Conservation (phyloP, 2,329 filamentous ascomycete species). For the Cercospora sp. region DNA sequence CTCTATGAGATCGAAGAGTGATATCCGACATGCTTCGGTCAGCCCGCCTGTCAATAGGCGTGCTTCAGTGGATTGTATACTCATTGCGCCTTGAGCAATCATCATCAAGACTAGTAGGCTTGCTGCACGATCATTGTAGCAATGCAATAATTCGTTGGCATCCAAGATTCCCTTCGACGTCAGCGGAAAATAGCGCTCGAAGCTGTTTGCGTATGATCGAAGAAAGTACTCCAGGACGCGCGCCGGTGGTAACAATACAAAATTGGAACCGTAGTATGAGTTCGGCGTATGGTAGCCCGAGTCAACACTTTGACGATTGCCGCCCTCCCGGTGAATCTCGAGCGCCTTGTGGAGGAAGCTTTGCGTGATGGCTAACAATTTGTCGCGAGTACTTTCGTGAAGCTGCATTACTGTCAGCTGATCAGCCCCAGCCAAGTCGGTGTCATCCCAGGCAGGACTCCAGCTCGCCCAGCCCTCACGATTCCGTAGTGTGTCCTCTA, state of each 20-base stretch:
- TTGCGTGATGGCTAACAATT: conserved; percentile 70
- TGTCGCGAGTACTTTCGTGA: conserved; percentile 62
- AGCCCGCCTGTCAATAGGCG: conserved; percentile 66
- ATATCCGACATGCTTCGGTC: conserved; percentile 71
- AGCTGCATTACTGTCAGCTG: conserved; percentile 51
- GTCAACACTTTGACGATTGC: conserved; percentile 12
- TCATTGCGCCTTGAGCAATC: conserved; percentile 69
- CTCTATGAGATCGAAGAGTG: conserved; percentile 70
- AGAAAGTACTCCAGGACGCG: conserved; percentile 69
- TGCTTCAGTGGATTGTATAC: conserved; percentile 65
- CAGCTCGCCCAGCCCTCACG: conserved; percentile 56
- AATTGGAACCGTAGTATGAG: conserved; percentile 58
- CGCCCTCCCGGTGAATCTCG: conserved; percentile 61
- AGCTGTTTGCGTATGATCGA: conserved; percentile 64
- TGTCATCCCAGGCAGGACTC: conserved; percentile 53
- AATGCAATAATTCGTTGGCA: conserved; percentile 65
- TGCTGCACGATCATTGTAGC: conserved; percentile 63
- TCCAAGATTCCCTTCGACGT: conserved; percentile 62
- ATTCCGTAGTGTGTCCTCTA: conserved; percentile 54
- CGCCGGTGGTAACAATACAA: conserved; percentile 65
- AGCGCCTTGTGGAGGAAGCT: conserved; percentile 70
- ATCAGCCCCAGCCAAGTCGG: conserved; percentile 50
- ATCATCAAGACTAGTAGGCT: conserved; percentile 68
- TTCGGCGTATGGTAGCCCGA: conserved; percentile 45
- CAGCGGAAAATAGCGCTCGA: conserved; percentile 66